A percentile compares a stretch with the other conserved stretches of the same genome.
These are phyloP conservation scores for Peribolospora baueri DNA, from an alignment of 768 basidiomycete genomes.

Conservation along the genomic window DNA sequence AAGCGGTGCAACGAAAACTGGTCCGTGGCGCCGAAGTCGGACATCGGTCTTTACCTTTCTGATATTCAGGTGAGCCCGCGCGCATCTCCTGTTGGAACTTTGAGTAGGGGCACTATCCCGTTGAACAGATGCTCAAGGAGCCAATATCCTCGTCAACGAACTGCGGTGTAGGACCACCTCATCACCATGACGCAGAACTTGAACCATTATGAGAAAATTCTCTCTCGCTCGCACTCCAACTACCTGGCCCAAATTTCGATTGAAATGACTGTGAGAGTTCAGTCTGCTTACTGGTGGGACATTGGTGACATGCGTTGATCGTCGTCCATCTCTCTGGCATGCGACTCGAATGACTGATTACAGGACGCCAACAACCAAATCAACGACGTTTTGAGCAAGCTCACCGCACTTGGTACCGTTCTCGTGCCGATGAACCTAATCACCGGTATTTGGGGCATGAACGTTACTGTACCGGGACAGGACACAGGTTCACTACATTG, in stretches of 20 bases:
- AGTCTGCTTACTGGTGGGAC: neutral
- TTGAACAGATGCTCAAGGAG: neutral
- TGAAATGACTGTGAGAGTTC: conserved; percentile 49
- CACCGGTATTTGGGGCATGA: conserved; percentile 68
- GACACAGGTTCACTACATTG: conserved; percentile 21
- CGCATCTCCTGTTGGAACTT: too few species aligned
- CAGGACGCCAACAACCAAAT: conserved; percentile 94
- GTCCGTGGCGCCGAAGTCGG: conserved; percentile 90
- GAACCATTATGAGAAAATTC: conserved; percentile 98
- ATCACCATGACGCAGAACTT: conserved; percentile 99
- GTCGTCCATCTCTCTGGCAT: neutral
- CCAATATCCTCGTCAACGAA: conserved; percentile 3
- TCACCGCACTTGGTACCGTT: conserved; percentile 91
- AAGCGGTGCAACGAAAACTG: conserved; percentile 98
- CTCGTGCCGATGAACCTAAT: conserved; percentile 86
- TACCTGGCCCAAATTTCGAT: conserved; percentile 98
- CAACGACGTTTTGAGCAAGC: conserved; percentile 89
- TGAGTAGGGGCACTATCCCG: too few species aligned
- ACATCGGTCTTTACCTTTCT: conserved; percentile 85
- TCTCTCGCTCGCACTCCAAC: conserved; percentile 94
- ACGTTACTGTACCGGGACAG: conserved; percentile 85
- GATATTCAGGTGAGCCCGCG: conserved; percentile 48
- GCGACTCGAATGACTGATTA: neutral
- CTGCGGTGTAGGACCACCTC: conserved; percentile 46
- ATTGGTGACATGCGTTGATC: neutral